Evolutionary conservation across 768 basidiomycete genomes (phyloP), one percentile per base, ranked within the genome.

Genomic region (Clitopilus passeckerianus): DNA sequence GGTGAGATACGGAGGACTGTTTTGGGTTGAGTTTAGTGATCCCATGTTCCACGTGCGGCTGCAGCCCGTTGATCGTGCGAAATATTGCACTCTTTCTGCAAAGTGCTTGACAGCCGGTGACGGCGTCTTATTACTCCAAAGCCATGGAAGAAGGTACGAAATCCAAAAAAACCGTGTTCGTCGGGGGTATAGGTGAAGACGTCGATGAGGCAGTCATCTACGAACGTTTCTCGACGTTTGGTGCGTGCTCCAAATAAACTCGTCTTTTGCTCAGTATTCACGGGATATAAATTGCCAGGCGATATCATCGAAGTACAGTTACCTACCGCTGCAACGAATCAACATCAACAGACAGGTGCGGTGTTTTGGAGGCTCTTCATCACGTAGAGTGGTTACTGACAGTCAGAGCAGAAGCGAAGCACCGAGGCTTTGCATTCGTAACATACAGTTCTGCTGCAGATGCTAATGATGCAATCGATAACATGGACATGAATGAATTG

Each of bases 391-490:
- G 58, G 57, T 54, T 53, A 30, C 37, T 41, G 10, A 57, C 56
- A 56, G 43, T 58, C 50, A 24, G n/a, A 57, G n/a, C 54, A 90
- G 90, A 89, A 61, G 73, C 74, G n/a, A 93, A 90, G 75, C 92
- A 93, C 71, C 86, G 94, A 50, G 96, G 95, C 9, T 98, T 95
- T 75, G 96, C 89, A 8, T 98, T 98, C 69, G 84, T 98, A 53
- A 95, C 94, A 1, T 98, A 85, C 70, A 75, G 86, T 10, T 89
- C 87, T 6, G 70, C 90, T 8, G 81, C 83, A 22, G 93, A 96
- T 72, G 95, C 96, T 5, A 90, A 92, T 68, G 95, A 98, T 70
- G 96, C 96, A 27, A 96, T 98, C 61, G 96, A 98, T 79, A 98
- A 98, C 75, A 98, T 95, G 92, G 95, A 98, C 73, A 77, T 95